Percentiles rank a stretch among this genome's conserved stretches.
These are phyloP conservation scores for Trichoderma sp. DNA, from an alignment of 2,329 filamentous ascomycete species.

Conservation along the genomic window DNA sequence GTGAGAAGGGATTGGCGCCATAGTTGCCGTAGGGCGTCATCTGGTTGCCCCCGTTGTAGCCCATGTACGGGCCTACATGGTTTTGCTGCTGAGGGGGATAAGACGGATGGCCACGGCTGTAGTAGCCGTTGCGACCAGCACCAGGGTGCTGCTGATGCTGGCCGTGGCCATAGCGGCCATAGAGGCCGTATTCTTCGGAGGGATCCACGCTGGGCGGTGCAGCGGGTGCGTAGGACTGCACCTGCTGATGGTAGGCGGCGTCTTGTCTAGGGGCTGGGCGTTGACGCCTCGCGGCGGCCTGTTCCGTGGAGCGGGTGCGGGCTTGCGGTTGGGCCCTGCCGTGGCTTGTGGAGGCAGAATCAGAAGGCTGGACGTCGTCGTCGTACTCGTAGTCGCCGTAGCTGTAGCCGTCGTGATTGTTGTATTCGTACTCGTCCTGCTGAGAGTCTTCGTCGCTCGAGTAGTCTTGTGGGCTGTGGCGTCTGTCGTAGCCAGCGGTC, in stretches of 20 bases:
- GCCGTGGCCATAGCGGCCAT: slow-evolving; percentile 36
- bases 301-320: slow-evolving; percentile 25
- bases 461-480: slow-evolving; percentile 34
- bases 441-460: slow-evolving; percentile 40
- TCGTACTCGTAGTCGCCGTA: slow-evolving; percentile 40
- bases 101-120: slow-evolving; percentile 19
- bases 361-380: slow-evolving; percentile 54
- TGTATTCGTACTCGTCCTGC: slow-evolving; percentile 29
- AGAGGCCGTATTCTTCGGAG: slow-evolving; percentile 57
- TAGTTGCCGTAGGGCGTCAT: slow-evolving; percentile 47
- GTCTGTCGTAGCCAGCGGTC: slow-evolving; percentile 24
- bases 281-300: slow-evolving; percentile 32
- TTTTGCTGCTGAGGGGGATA: slow-evolving; percentile 28
- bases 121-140: slow-evolving; percentile 30
- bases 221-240: slow-evolving; percentile 39
- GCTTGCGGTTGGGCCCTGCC: slow-evolving; percentile 31
- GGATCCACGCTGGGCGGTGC: slow-evolving; percentile 62
- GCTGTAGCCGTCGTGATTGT: slow-evolving; percentile 27
- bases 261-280: slow-evolving; percentile 27
- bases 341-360: slow-evolving; percentile 53
- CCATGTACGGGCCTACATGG: slow-evolving; percentile 45
- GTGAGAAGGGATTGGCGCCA: slow-evolving; percentile 43
- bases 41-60: slow-evolving; percentile 36
- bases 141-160: slow-evolving; percentile 24
- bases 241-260: slow-evolving; percentile 40